Percentiles rank a stretch among this genome's conserved stretches.
phyloP scores from a whole-genome alignment of 2,329 filamentous ascomycete genomes.

The Boeremia exigua region DNA sequence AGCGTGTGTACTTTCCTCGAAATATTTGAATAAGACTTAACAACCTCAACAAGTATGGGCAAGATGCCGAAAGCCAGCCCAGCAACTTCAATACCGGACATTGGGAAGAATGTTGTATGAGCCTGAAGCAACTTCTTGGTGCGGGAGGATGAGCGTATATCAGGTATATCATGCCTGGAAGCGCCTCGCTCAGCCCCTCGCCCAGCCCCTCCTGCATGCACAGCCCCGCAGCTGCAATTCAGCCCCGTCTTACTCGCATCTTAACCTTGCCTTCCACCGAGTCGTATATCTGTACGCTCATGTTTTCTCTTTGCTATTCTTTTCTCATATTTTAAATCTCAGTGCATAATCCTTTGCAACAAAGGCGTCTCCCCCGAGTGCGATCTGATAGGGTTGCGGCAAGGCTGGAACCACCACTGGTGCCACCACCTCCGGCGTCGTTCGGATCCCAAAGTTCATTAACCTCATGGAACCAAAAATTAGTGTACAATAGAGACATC shows the following conservation, averaged over 20 bases:
- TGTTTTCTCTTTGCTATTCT: not conserved
- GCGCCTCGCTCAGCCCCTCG: not conserved
- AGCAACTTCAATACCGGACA: constrained; percentile 32
- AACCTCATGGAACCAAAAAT: too few species aligned
- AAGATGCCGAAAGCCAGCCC: constrained; percentile 30
- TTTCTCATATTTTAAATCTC: not conserved
- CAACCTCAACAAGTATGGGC: constrained; percentile 29
- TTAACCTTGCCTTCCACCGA: not conserved
- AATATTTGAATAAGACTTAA: constrained; percentile 26
- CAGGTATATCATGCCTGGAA: not conserved
- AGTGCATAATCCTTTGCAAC: too few species aligned
- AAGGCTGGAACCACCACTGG: too few species aligned
- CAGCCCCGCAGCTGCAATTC: constrained; percentile 2
- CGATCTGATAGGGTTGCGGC: too few species aligned
- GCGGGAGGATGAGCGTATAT: not conserved
- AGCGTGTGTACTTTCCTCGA: constrained; percentile 22
- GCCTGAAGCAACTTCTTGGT: not conserved
- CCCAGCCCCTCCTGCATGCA: constrained; percentile 3
- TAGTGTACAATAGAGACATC: too few species aligned
- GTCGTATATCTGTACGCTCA: too few species aligned
- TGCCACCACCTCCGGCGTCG: too few species aligned
- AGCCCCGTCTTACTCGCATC: not conserved
- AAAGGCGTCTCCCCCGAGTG: not conserved
- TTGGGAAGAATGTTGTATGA: not conserved
- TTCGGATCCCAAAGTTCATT: too few species aligned